Conservation (phyloP, 352 stramenopile genomes). For the Pythium chondricola region DNA sequence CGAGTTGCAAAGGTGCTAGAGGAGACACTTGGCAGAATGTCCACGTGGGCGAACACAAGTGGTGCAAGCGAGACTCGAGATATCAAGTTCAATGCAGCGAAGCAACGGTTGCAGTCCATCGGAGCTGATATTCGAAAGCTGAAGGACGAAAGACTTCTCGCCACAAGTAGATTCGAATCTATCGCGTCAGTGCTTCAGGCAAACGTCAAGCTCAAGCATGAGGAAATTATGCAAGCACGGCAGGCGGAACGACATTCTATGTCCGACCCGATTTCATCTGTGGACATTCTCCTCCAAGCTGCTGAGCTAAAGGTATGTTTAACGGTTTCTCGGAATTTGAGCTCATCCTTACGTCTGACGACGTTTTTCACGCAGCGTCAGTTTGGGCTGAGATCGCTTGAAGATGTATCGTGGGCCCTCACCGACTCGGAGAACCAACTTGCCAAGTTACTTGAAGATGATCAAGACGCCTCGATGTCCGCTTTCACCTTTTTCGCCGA, state of each 20-base stretch:
- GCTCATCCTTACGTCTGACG: not conserved
- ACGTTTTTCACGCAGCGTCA: conserved; percentile 1
- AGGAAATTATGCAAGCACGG: too few relatives aligned
- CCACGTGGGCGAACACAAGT: conserved; percentile 15
- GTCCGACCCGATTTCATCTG: too few relatives aligned
- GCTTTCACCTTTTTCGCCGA: conserved; percentile 6
- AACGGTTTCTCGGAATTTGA: not conserved
- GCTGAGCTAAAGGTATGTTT: conserved; percentile 50
- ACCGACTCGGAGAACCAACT: conserved; percentile 10
- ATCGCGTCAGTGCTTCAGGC: too few relatives aligned
- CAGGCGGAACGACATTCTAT: too few relatives aligned
- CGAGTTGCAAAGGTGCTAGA: conserved; percentile 22
- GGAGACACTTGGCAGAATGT: conserved; percentile 38
- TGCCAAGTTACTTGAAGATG: conserved; percentile 8
- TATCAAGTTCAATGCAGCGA: not conserved
- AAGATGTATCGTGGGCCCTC: conserved; percentile 13
- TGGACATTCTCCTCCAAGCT: conserved; percentile 41
- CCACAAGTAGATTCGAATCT: too few relatives aligned
- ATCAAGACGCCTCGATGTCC: conserved; percentile 10
- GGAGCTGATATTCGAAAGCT: conserved; percentile 1
- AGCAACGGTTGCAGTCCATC: not conserved
- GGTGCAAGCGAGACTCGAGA: not conserved
- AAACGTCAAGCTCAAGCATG: conserved; percentile 41
- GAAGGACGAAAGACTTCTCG: not conserved
- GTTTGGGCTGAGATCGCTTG: conserved; percentile 9